Conservation (phyloP, 306 rosid species). For the Acacia confusa region DNA sequence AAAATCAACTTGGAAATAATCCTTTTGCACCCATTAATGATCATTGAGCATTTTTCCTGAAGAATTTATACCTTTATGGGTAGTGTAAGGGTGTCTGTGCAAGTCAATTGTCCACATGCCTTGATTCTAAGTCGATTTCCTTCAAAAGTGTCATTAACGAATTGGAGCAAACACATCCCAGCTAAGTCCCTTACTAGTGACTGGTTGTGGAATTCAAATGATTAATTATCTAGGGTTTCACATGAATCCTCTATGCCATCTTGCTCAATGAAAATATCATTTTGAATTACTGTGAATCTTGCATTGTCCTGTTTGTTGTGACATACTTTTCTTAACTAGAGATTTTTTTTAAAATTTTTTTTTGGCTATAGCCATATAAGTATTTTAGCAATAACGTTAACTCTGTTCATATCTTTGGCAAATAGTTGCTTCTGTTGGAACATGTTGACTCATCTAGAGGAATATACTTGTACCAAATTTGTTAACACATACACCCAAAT, state of each 20-base stretch:
- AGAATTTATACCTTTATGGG: not conserved
- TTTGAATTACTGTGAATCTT: not conserved
- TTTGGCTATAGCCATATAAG: not conserved
- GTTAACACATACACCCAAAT: slow-evolving; percentile 6
- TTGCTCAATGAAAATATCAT: not conserved
- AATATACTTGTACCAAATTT: not conserved
- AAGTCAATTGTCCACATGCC: not conserved
- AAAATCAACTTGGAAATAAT: not conserved
- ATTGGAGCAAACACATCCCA: not conserved
- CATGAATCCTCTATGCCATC: not conserved
- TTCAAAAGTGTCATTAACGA: not conserved
- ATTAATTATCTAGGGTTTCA: not conserved
- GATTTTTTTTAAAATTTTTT: no score
- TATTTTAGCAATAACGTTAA: not conserved
- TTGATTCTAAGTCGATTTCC: not conserved
- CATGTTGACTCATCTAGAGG: not conserved
- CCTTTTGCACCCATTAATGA: not conserved
- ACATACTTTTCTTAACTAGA: not conserved
- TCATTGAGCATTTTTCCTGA: not conserved
- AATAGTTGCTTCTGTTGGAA: not conserved
- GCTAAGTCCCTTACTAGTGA: not conserved
- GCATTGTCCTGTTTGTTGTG: not conserved
- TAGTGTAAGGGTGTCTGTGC: not conserved
- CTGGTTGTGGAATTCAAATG: not conserved
- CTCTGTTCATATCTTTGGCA: not conserved